These are phyloP conservation scores for Malus fusca DNA, from an alignment of 306 rosid genomes.

Conservation along the genomic window DNA sequence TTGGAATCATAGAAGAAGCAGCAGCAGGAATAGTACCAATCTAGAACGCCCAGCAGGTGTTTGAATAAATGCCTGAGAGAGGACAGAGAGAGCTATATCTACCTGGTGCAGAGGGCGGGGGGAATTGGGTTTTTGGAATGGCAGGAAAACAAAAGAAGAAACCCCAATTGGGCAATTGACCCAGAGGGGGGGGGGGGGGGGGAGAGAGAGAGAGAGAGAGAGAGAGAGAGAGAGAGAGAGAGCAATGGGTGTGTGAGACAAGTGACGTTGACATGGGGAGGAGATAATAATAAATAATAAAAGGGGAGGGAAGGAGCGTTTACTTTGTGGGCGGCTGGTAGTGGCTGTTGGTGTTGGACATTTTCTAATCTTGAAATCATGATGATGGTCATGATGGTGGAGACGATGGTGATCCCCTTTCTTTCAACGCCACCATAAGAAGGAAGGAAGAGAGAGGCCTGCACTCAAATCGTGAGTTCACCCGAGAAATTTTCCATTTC, in stretches of 20 bases:
- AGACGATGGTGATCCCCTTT: not conserved
- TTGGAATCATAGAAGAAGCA: not conserved
- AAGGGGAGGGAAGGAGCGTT: constrained; percentile 13
- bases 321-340: constrained; percentile 36
- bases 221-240: not conserved
- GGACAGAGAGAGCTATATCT: not conserved
- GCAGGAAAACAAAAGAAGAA: not conserved
- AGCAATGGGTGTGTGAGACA: not conserved
- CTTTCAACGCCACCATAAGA: not conserved
- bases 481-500: too few relatives aligned
- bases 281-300: not conserved
- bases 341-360: constrained; percentile 23
- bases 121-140: not conserved
- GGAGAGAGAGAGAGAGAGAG: accelerated
- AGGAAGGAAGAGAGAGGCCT: not conserved
- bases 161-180: constrained; percentile 8
- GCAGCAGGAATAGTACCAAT: not conserved
- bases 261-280: not conserved
- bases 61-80: not conserved
- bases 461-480: too few relatives aligned
- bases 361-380: constrained; percentile 6
- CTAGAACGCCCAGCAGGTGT: not conserved
- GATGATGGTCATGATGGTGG: not conserved
- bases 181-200: not conserved
- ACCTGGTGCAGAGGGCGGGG: not conserved